A percentile compares a stretch with the other conserved stretches of the same genome.
Conservation (phyloP, 371 early-diverging fungal genomes). For the Mucor saturninus region DNA sequence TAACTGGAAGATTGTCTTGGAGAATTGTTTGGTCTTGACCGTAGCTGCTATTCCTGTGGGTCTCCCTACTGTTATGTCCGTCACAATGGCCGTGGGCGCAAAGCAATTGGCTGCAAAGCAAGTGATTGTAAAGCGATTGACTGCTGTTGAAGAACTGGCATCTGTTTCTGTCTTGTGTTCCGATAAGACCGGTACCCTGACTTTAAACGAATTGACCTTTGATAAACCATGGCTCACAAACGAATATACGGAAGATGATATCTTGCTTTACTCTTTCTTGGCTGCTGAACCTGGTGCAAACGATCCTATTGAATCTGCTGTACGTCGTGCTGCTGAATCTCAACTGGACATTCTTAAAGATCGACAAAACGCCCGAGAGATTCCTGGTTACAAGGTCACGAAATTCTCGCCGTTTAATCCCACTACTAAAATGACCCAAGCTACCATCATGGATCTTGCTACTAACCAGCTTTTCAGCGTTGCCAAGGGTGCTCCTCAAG, state of each 20-base stretch:
- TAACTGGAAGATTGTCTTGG: conserved; percentile 48
- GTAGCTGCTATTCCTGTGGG: conserved; percentile 96
- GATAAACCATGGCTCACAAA: conserved; percentile 85
- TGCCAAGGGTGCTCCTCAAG: conserved; percentile 96
- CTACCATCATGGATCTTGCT: conserved; percentile 75
- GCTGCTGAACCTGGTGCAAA: conserved; percentile 91
- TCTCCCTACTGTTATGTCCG: conserved; percentile 92
- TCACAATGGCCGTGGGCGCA: conserved; percentile 96
- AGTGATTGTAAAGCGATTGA: conserved; percentile 94
- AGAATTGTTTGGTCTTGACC: conserved; percentile 81
- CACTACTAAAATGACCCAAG: conserved; percentile 87
- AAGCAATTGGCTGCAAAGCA: conserved; percentile 85
- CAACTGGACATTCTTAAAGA: conserved; percentile 65
- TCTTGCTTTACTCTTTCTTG: conserved; percentile 85
- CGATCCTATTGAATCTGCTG: conserved; percentile 93
- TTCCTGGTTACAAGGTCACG: conserved; percentile 85
- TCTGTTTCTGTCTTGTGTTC: conserved; percentile 93
- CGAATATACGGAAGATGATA: conserved; percentile 76
- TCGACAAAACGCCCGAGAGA: conserved; percentile 65
- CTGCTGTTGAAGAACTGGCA: conserved; percentile 94
- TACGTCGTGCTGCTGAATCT: conserved; percentile 86
- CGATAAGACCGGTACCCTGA: conserved; percentile 97
- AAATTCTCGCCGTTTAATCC: conserved; percentile 94
- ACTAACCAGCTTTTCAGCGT: conserved; percentile 79
- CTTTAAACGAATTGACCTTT: conserved; percentile 88